A percentile compares a stretch with the other conserved stretches of the same genome.
Evolutionary conservation across 2,329 filamentous ascomycete species (phyloP).

Genomic region (Penicillium sp.): DNA sequence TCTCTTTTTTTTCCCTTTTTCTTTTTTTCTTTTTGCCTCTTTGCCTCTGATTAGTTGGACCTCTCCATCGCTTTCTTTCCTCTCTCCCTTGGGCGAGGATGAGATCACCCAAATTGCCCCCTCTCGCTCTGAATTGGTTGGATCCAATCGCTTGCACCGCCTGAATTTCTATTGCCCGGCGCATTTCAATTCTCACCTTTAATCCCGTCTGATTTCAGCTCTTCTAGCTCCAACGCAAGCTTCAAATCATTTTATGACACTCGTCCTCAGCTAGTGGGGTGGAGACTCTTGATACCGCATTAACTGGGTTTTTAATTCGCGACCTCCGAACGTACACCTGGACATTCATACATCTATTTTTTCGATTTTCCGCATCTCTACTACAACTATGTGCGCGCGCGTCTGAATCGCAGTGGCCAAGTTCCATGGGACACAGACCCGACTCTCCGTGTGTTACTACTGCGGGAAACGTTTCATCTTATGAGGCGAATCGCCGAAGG

Average conservation of each 20-base stretch:
- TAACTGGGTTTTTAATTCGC: not conserved
- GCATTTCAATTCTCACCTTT: conserved; percentile 5
- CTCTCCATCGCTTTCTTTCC: not conserved
- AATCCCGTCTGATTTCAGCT: not conserved
- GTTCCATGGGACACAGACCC: conserved; percentile 28
- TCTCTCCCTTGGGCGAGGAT: conserved; percentile 6
- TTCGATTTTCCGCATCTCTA: not conserved
- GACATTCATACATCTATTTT: not conserved
- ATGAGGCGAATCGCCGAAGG: conserved; percentile 29
- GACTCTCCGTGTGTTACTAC: conserved; percentile 26
- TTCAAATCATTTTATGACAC: conserved; percentile 4
- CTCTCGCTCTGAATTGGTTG: conserved; percentile 15
- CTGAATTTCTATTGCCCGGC: conserved; percentile 20
- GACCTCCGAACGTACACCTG: not conserved
- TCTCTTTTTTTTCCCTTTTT: conserved; percentile 1
- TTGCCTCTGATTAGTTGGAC: conserved; percentile 12
- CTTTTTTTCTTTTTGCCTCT: conserved; percentile 15
- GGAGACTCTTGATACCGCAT: not conserved
- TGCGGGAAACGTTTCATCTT: conserved; percentile 28
- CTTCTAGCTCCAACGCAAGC: conserved; percentile 6
- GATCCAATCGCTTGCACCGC: conserved; percentile 26
- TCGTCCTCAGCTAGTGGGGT: not conserved
- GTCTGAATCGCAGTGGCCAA: conserved; percentile 16
- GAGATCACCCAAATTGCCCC: conserved; percentile 24
- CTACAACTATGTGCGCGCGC: conserved; percentile 15